Evolutionary conservation across 345 rosid species (phyloP).

Genomic region (Citrus inodora): DNA sequence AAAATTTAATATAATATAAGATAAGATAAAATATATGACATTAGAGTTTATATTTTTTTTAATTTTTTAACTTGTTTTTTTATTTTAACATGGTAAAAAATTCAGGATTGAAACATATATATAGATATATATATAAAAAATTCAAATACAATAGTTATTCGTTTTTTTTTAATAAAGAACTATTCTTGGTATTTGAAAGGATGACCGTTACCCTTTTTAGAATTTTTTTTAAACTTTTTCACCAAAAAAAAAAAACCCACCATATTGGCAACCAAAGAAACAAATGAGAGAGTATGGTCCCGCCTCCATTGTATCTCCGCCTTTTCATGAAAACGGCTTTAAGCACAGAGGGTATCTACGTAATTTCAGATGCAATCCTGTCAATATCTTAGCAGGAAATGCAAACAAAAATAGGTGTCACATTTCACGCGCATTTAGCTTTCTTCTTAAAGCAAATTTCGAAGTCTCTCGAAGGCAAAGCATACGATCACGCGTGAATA

Average conservation of each 20-base stretch:
- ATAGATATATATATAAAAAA: too few species aligned
- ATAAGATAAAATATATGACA: fast-evolving
- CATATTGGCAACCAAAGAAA: not conserved
- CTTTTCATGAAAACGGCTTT: not conserved
- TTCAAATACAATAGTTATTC: too few species aligned
- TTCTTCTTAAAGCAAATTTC: conserved; percentile 5
- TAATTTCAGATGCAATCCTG: not conserved
- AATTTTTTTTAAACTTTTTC: too few species aligned
- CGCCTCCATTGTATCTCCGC: not conserved
- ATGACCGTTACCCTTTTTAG: too few species aligned
- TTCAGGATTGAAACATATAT: too few species aligned
- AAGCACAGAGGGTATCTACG: not conserved
- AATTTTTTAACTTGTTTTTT: too few species aligned
- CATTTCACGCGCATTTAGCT: conserved; percentile 15
- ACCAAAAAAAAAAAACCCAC: not conserved
- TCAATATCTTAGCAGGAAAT: not conserved
- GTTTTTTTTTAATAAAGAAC: too few species aligned
- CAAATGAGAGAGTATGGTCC: not conserved
- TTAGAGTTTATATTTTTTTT: too few species aligned
- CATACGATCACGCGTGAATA: not conserved
- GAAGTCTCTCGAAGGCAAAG: conserved; percentile 23
- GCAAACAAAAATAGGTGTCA: not conserved
- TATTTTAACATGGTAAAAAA: too few species aligned
- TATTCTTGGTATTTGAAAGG: too few species aligned
- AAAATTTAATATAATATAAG: too few species aligned